Percentiles rank a stretch among this genome's conserved stretches.
Evolutionary conservation across 2,329 filamentous ascomycete genomes (phyloP).

Genomic region (Pestalotiopsis fici): DNA sequence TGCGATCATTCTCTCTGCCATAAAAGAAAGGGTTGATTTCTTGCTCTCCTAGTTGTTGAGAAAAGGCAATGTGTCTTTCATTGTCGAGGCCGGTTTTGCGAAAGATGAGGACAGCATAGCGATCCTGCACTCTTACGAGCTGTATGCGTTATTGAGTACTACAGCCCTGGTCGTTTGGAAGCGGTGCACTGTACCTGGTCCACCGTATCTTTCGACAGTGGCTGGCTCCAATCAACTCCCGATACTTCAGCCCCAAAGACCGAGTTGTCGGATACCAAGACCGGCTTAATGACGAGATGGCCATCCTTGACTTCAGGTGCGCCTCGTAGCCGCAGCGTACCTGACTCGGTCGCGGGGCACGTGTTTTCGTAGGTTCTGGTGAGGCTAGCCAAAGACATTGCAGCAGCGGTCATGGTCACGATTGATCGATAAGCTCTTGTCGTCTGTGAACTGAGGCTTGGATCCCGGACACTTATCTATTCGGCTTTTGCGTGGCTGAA

Average conservation of each 20-base stretch:
- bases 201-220: background rate
- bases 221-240: constrained; percentile 4
- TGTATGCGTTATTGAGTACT: constrained; percentile 3
- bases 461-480: background rate
- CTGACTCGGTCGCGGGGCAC: background rate
- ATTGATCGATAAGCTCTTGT: background rate
- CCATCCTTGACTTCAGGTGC: background rate
- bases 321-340: background rate
- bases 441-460: background rate
- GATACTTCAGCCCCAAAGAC: constrained; percentile 5
- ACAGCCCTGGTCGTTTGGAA: background rate
- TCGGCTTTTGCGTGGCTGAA: background rate
- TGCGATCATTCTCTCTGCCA: constrained; percentile 23
- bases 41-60: constrained; percentile 20
- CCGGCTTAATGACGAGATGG: background rate
- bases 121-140: constrained; percentile 24
- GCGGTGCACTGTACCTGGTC: background rate
- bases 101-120: constrained; percentile 23
- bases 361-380: constrained; percentile 5
- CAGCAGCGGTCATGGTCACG: background rate
- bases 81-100: constrained; percentile 22
- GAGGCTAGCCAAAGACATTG: background rate
- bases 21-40: constrained; percentile 27
- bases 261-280: background rate
- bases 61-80: constrained; percentile 22